Base-by-base conservation (phyloP, 768 basidiomycete species). In the Pleurotus giganteus region DNA sequence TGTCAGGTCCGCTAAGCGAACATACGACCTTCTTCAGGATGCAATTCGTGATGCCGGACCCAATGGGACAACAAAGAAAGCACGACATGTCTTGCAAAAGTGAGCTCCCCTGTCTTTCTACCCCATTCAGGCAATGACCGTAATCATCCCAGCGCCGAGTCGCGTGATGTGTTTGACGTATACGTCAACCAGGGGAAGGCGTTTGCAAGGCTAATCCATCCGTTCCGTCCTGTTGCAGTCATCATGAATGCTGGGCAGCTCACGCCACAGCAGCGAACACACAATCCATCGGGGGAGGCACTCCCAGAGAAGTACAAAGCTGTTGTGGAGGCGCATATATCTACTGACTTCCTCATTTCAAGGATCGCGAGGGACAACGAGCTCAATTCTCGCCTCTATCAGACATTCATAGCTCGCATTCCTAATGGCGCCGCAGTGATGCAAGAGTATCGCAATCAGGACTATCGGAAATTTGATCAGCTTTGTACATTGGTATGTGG, bases 81-180 rank as follows among this genome's bases (percentile, higher is more conserved):
- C 13, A 11, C 41, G 41, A 7, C 6, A 5, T 21, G 19, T n/a
- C 17, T 7, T 13, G 19, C 41, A 42, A 42, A 5, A 6, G 41
- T 42, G 19, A 42, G 41, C 17, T n/a, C 6, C 41, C 13, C 19
- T 21, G 6, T 42, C 13, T 42, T 42, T 5, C 19, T 6, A 7
- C 19, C 19, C 9, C 19, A 42, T 21, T 7, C 19, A 42, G 7
- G 41, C 19, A 15, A 58, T 63, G 56, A 28, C 51, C 44, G 5
- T 42, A 32, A 13, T 39, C 9, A 5, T 29, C 3, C n/a, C 17
- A 13, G 23, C 4, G 5, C 32, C 32, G 32, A 34, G 7, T 7
- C 32, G 15, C 32, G 32, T 7, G 32, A 34, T 7, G 32, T 34
- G 7, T 34, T 34, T 34, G 32, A 34, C 32, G 32, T 15, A 15